Conservation (phyloP, 768 basidiomycete genomes). For the Gelatoporia subvermispora region DNA sequence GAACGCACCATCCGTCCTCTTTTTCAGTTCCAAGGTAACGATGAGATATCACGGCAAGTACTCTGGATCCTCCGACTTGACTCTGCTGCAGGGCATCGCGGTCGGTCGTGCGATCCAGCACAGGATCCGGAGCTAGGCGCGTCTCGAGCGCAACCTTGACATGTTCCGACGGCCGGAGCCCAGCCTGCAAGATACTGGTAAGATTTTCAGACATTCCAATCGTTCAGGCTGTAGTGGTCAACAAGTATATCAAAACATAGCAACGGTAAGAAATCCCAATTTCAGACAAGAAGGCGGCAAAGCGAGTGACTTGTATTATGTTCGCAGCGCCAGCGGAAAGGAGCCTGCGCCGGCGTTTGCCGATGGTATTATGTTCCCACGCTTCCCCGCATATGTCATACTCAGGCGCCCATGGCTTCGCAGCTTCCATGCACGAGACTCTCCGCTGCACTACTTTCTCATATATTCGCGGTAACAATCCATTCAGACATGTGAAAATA, state of each 20-base stretch:
- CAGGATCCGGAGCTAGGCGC: conserved; percentile 5
- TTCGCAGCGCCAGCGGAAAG: too few species aligned
- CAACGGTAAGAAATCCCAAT: too few species aligned
- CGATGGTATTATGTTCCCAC: conserved; percentile 13
- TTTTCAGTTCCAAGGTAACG: conserved; percentile 24
- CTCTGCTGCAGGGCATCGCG: conserved; percentile 1
- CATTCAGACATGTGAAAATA: too few species aligned
- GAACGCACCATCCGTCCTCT: conserved; percentile 24
- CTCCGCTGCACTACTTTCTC: neutral
- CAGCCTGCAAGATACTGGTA: conserved; percentile 16
- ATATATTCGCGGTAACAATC: too few species aligned
- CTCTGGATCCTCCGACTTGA: neutral
- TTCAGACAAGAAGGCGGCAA: too few species aligned
- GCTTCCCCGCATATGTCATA: conserved; percentile 24
- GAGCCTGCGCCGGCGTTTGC: neutral
- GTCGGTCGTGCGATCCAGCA: conserved; percentile 5
- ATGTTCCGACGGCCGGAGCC: conserved; percentile 40
- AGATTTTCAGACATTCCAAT: conserved; percentile 6
- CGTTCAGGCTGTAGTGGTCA: too few species aligned
- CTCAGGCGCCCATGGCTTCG: too few species aligned
- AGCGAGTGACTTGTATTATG: too few species aligned
- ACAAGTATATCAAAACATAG: too few species aligned
- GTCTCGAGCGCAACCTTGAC: conserved; percentile 41
- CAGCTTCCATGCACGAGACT: neutral
- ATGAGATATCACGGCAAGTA: conserved; percentile 32